Evolutionary conservation across 345 rosid genomes (phyloP), one percentile per base, ranked within the genome.

Genomic region (Euphorbia tirucalli): DNA sequence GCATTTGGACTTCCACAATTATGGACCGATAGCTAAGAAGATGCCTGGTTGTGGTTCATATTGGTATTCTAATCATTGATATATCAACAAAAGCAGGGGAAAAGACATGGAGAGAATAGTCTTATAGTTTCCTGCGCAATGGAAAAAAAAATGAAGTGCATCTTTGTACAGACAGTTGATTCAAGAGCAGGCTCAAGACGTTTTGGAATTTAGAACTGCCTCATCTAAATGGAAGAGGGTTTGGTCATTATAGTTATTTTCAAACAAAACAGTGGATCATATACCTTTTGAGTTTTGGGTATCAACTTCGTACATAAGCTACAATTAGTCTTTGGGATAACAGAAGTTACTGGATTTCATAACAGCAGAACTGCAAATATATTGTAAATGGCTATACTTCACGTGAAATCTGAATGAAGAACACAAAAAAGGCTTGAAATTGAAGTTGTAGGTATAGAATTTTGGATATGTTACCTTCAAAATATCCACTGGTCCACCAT

Each of bases 401-500:
- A 54, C 11, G n/a, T 16, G 58, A 48, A 28, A 15, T 31, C 60
- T 32, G n/a, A 50, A 61, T 60, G 57, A 21, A 14, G n/a, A 28
- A 27, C n/a, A 30, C 13, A 31, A 49, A 49, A 30, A 61, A 50
- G 27, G 14, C 28, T 24, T 31, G 43, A 24, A 24, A 7, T 1
- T 11, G 5, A 58, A 64, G 22, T 25, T 59, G 37, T 61, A 18
- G 41, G 32, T 22, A 16, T 58, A 68, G 54, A 61, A 74, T 25
- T 37, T 31, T 22, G 65, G 68, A 63, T 68, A 48, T 37, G 35
- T 74, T 75, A 87, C 91, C 89, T 85, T 85, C 68, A 84, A 57
- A 75, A 89, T 89, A 62, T 87, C 90, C 30, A 87, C 88, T 8
- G 91, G 93, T 70, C 93, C 89, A 46, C 93, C 93, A 55, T 89